Evolutionary conservation across 805 yeast species (phyloP), one percentile per base, ranked within the genome.

Genomic region (Yamadazyma sp.): DNA sequence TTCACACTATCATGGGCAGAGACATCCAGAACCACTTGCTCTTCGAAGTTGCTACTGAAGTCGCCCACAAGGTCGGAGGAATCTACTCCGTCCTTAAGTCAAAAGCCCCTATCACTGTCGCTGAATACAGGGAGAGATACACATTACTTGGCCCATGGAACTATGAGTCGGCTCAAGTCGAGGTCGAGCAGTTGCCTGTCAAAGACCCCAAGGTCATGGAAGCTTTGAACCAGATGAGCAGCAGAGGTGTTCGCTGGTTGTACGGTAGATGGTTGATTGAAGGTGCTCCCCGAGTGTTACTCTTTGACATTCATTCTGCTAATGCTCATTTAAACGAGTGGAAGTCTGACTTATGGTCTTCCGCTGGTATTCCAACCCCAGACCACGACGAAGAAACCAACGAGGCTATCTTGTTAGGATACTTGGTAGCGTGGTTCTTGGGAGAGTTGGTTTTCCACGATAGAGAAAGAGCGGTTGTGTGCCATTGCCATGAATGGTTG

Each of bases 221-320:
- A 17, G 70, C 95, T 1, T 67, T 91, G 50, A 82, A 82, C 41
- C 71, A 87, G 9, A 91, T 91, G 98, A 64, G 76, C 32, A 73
- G 75, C 11, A 72, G 96, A 33, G 98, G 98, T 20, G 77, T 91
- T 47, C 66, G 74, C 41, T 86, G 83, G 71, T 67, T 89, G 36
- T 90, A 91, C 55, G 98, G 97, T 32, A 75, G 97, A 42, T 91
- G 99, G 99, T 75, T 91, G 52, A 89, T 91, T 51, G 99, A 93
- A 59, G 97, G 98, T 13, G 96, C 98, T 0, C 99, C 99, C 15
- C 68, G 95, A 36, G 98, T 93, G 16, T 67, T 91, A 31, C 68
- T 91, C 32, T 93, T 93, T 52, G 98, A 91, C 58, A 72, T 88
- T 42, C 78, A 81, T 35, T 82, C 95, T 10, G 95, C 91, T 3